Conservation (phyloP, 2,329 filamentous ascomycete species). For the Zarea fungicola region DNA sequence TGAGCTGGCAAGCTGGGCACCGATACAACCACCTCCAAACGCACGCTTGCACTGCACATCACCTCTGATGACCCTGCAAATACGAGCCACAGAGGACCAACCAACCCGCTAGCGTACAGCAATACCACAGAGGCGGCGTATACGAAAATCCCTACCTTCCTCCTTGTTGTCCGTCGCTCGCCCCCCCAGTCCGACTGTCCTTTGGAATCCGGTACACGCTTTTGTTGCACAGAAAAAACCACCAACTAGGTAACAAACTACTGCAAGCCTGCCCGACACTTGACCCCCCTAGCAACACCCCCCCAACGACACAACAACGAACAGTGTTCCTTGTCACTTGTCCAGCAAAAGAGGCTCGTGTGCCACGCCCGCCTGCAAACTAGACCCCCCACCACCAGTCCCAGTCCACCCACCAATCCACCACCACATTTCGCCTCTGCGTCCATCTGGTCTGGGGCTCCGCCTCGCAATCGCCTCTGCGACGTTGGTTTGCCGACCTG, state of each 20-base stretch:
- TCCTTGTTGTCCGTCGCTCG: no score
- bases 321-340: no score
- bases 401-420: conserved; percentile 1
- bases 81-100: conserved; percentile 8
- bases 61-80: conserved; percentile 8
- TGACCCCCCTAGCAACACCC: no score
- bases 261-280: no score
- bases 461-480: conserved; percentile 12
- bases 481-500: conserved; percentile 14
- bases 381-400: background rate
- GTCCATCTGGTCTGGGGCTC: conserved; percentile 2
- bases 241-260: no score
- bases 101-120: conserved; percentile 14
- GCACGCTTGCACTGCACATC: background rate
- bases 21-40: background rate
- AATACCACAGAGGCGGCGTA: no score
- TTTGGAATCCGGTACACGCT: no score
- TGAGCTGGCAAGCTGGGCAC: background rate
- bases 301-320: no score
- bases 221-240: no score
- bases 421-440: background rate
- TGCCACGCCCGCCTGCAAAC: background rate
- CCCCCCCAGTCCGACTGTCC: no score
- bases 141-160: background rate
- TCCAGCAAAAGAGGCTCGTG: no score